Evolutionary conservation across 2,329 filamentous ascomycete genomes (phyloP).

Genomic region (Epichloe scottii): DNA sequence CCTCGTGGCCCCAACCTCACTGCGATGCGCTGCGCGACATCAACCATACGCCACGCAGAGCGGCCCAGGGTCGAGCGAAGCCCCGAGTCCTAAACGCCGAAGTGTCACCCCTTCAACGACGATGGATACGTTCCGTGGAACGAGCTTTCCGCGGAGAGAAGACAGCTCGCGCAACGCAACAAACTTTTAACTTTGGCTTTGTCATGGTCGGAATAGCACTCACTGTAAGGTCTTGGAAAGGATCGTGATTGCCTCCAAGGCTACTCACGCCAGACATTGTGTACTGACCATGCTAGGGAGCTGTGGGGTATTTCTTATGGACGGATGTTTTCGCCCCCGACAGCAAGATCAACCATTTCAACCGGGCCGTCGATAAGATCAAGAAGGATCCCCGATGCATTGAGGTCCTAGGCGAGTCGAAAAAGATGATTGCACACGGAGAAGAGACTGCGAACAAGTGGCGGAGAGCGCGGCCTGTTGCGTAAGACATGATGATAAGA

Average conservation of each 20-base stretch:
- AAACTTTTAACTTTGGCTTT: constrained; percentile 76
- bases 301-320: constrained; percentile 68
- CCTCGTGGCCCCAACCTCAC: constrained; percentile 5
- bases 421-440: constrained; percentile 69
- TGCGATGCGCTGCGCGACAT: neutral
- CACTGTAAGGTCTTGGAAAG: constrained; percentile 42
- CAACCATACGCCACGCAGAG: constrained; percentile 48
- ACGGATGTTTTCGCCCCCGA: constrained; percentile 73
- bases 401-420: constrained; percentile 60
- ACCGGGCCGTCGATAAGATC: constrained; percentile 70
- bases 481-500: constrained; percentile 26
- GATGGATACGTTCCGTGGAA: constrained; percentile 73
- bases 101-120: constrained; percentile 78
- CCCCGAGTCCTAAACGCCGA: constrained; percentile 41
- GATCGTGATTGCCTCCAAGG: neutral
- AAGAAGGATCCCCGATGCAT: constrained; percentile 59
- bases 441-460: constrained; percentile 73
- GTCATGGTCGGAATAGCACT: constrained; percentile 62
- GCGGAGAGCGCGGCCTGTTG: constrained; percentile 52
- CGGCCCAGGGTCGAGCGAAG: constrained; percentile 23
- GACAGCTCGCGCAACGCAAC: constrained; percentile 72
- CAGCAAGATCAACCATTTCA: constrained; percentile 80
- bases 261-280: neutral
- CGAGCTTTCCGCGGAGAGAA: constrained; percentile 68
- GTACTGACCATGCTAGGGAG: constrained; percentile 36